These are phyloP conservation scores for Jatropha podagrica DNA, from an alignment of 441 rosid genomes.

Conservation along the genomic window DNA sequence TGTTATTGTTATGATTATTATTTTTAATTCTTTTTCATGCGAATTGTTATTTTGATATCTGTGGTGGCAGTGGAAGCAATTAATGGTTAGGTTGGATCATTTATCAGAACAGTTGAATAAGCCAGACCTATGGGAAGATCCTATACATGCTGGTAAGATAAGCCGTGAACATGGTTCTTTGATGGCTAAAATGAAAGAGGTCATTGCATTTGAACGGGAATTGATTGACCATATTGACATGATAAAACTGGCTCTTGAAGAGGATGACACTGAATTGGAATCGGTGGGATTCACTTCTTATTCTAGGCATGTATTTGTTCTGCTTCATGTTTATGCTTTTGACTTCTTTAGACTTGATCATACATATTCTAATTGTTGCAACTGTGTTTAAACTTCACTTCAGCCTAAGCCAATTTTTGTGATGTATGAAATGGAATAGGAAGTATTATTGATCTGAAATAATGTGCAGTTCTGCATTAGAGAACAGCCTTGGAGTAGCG, in stretches of 20 bases:
- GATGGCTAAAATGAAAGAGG: slow-evolving; percentile 73
- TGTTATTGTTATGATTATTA: too few species aligned
- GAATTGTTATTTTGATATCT: slow-evolving; percentile 19
- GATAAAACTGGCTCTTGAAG: slow-evolving; percentile 91
- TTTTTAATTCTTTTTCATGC: background rate
- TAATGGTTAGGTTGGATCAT: slow-evolving; percentile 61
- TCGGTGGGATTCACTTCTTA: slow-evolving; percentile 76
- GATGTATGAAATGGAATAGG: too few species aligned
- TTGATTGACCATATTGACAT: slow-evolving; percentile 93
- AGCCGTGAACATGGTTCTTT: slow-evolving; percentile 91
- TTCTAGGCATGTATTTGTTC: slow-evolving; percentile 69
- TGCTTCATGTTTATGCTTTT: slow-evolving; percentile 13
- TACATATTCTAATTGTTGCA: background rate
- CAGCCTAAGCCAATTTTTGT: too few species aligned
- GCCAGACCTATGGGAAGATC: slow-evolving; percentile 88
- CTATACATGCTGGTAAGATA: slow-evolving; percentile 79
- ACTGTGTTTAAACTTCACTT: background rate
- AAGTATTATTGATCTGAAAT: background rate
- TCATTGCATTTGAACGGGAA: slow-evolving; percentile 68
- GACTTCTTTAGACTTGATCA: background rate
- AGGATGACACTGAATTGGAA: slow-evolving; percentile 86
- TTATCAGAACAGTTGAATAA: slow-evolving; percentile 70
- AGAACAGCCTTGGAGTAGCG: background rate
- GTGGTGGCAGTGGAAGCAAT: slow-evolving; percentile 73
- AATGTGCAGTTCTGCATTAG: background rate